Evolutionary conservation across 257 asterid species (phyloP), one percentile per base, ranked within the genome.

Genomic region (Nicotiana knightiana): DNA sequence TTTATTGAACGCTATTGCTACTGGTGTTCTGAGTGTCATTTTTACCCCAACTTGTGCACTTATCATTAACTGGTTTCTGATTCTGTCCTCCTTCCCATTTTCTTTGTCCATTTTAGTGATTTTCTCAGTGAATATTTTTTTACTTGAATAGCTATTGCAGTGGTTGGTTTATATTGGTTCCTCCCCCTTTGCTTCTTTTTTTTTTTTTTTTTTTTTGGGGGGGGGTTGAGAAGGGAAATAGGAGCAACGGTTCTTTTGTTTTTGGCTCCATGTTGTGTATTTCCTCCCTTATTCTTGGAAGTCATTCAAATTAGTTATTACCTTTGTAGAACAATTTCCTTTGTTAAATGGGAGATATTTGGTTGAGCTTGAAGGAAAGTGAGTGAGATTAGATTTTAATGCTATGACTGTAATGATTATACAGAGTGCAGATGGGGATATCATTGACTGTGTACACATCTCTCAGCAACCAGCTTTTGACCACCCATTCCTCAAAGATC

Each of bases 401-500:
- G 37, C n/a, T 54, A 54, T 80, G 66, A 12, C 10, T 73, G 39
- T 85, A 75, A 66, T 87, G 79, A 67, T 81, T 85, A 62, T 85
- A 77, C 97, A 93, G 98, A 94, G 97, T 62, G 89, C 93, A 76
- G 98, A 94, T 86, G 98, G 98, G 39, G 97, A 94, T 92, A 87
- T 81, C 82, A 94, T 94, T 75, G 98, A 94, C 89, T 94, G 98
- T 83, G 93, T 94, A 10, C 96, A 84, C 91, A 87, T 94, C 85
- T 87, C 97, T 89, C 90, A 91, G 61, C 98, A 94, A 79, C 96
- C 93, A 57, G 97, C 97, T 80, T 92, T 94, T 80, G 98, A 94
- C 87, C 97, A 92, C n/a, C 97, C 97, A 33, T 93, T 94, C 81
- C 95, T 94, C 88, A 92, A 89, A 89, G 97, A 94, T 90, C 98